Base-by-base conservation (phyloP, 345 rosid genomes). In the Eucalyptus marginata region DNA sequence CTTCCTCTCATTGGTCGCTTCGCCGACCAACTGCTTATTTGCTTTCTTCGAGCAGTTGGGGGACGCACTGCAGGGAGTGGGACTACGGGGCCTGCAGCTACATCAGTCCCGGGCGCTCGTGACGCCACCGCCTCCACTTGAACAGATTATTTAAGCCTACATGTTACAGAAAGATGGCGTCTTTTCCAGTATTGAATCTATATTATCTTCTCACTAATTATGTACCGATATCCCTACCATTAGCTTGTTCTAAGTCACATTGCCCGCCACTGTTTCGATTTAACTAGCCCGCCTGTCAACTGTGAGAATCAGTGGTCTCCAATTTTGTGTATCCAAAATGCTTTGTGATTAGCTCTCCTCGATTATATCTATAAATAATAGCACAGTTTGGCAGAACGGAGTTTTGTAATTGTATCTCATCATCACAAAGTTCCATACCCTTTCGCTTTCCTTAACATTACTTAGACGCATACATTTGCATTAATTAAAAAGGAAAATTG, bases 11-110 rank as follows among this genome's bases (percentile, higher is more conserved):
- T 54, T 54, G 4, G 25, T 54, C 10, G 59, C 59, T 54, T 54
- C 59, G 7, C 5, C 25, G 25, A 54, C 59, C 10, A 1, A 20
- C 24, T 20, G 51, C 6, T 49, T 8, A 20, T 54, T 20, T 54
- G 4, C 5, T 0, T 8, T 4, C 4, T 18, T 54, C 5, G 5
- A 18, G 0, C 1, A 54, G 0, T 7, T 0, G 5, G 25, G 59
- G 10, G 59, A 3, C 11, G 2, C 7, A 3, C 3, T 16, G 56
- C 22, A 51, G 51, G 2, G 51, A 49, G 7, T 49, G 51, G 7
- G 56, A 52, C 56, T 7, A 3, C 56, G 4, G 22, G 51, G 2
- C 51, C 16, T 49, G 51, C 14, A 51, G 56, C 22, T 51, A 51
- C 56, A 51, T 16, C 56, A 2, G 7, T 52, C 1, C 56, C 4